Conservation (phyloP, 2,329 filamentous ascomycete genomes). For the Exophiala mesophila region DNA sequence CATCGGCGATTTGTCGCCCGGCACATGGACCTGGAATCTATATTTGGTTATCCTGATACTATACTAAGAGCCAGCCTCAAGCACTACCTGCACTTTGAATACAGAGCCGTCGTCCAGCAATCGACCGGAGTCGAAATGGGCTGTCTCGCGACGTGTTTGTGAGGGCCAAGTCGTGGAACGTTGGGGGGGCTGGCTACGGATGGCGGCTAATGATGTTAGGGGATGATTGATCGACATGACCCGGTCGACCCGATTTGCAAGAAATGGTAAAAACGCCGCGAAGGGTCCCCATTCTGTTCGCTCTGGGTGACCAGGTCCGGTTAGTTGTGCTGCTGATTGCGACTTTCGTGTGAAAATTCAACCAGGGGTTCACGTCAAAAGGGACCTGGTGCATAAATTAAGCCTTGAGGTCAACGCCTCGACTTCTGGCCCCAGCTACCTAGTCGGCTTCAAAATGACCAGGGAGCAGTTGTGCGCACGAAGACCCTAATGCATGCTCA, state of each 20-base stretch:
- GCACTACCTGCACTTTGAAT: neutral
- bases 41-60: conserved; percentile 1
- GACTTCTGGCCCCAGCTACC: too few species aligned
- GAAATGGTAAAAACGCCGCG: conserved; percentile 4
- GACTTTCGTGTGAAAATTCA: too few species aligned
- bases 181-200: neutral
- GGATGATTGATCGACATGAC: neutral
- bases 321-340: conserved; percentile 5
- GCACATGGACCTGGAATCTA: conserved; percentile 4
- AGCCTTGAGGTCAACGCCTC: too few species aligned
- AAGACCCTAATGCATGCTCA: too few species aligned
- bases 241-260: conserved; percentile 3
- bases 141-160: neutral
- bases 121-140: conserved; percentile 2
- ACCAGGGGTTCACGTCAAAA: too few species aligned
- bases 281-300: conserved; percentile 7
- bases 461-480: too few species aligned
- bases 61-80: conserved; percentile 3
- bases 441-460: too few species aligned
- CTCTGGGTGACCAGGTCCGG: conserved; percentile 6
- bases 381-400: too few species aligned
- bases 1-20: conserved; percentile 2
- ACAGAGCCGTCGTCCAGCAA: conserved; percentile 2
- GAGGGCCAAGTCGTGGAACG: conserved; percentile 3
- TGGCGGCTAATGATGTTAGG: conserved; percentile 2